A percentile compares a stretch with the other conserved stretches of the same genome.
These are phyloP conservation scores for Thielaviopsis euricoi DNA, from an alignment of 2,329 filamentous ascomycete genomes.

Conservation along the genomic window DNA sequence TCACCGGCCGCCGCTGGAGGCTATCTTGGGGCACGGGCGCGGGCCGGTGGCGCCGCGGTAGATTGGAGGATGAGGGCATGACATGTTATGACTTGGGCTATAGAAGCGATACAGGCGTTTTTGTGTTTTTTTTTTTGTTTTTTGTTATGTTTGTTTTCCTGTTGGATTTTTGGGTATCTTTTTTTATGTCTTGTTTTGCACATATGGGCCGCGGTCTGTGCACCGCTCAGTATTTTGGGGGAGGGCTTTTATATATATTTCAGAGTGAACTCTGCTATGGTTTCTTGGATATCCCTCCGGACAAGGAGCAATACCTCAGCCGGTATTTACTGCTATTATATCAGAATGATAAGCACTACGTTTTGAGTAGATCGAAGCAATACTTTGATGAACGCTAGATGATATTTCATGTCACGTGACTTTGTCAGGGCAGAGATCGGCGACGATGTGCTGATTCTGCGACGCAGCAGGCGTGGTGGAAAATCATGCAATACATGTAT, in stretches of 20 bases:
- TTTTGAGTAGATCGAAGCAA: no score
- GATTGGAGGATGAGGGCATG: not conserved
- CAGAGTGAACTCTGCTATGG: no score
- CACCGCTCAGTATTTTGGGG: not conserved
- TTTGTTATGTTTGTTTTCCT: not conserved
- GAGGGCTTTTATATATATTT: not conserved
- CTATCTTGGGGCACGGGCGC: slow-evolving; percentile 19
- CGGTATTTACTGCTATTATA: no score
- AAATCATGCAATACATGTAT: not conserved
- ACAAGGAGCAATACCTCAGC: no score
- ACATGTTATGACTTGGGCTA: not conserved
- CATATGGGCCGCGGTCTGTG: not conserved
- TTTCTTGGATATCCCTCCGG: no score
- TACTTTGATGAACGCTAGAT: no score
- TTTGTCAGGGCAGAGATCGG: not conserved
- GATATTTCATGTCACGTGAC: no score
- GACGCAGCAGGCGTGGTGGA: not conserved
- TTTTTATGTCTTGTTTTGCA: not conserved
- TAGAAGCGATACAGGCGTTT: not conserved
- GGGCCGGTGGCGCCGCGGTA: slow-evolving; percentile 5
- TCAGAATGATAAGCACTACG: no score
- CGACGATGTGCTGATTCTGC: not conserved
- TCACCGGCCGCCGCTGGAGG: slow-evolving; percentile 23
- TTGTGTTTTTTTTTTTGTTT: not conserved
- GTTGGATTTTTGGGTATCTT: not conserved